Evolutionary conservation across 257 asterid species (phyloP), one percentile per base, ranked within the genome.

Genomic region (Solanum sparsipilum): DNA sequence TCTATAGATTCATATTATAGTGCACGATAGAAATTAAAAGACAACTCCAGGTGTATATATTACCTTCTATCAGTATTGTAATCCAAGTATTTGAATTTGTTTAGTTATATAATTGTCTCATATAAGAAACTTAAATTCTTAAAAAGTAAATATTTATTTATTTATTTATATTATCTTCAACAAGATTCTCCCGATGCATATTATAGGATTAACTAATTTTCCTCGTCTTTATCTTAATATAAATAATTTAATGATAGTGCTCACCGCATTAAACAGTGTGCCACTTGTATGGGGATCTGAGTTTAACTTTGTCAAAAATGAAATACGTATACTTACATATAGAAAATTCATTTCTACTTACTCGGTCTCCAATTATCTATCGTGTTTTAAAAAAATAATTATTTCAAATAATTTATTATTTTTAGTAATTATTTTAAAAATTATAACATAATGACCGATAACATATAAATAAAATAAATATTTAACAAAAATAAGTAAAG

Each of bases 251-350:
- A 68, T 68, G 44, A 58, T 34, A 36, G 23, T 72, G 36, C 48
- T 70, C 15, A 21, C 41, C 25, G 87, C 84, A 32, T 85, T 75
- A 86, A 87, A 86, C 65, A 86, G 79, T 90, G 89, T 75, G 84
- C 88, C 91, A 87, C 90, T 88, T 87, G 91, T 83, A 73, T 38
- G 52, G 76, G 68, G 84, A 71, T 48, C 4, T 27, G 13, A 3
- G 86, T 20, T 20, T 23, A 79, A 16, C 18, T 48, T 20, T 52
- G 67, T 67, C 84, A 58, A 85, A 67, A 67, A 6, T 34, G 34
- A 67, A 67, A 60, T 60, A 60, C 25, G 4, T 58, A 58, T 20
- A 20, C 9, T 41, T 39, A 1, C 46, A 52, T 10, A 20, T 52
- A 16, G 63, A 52, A 48, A 52, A 52, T 52, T 2, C 65, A 56